Evolutionary conservation across 78 protist genomes (phyloP).

Genomic region (Dictyostelium intermedium): DNA sequence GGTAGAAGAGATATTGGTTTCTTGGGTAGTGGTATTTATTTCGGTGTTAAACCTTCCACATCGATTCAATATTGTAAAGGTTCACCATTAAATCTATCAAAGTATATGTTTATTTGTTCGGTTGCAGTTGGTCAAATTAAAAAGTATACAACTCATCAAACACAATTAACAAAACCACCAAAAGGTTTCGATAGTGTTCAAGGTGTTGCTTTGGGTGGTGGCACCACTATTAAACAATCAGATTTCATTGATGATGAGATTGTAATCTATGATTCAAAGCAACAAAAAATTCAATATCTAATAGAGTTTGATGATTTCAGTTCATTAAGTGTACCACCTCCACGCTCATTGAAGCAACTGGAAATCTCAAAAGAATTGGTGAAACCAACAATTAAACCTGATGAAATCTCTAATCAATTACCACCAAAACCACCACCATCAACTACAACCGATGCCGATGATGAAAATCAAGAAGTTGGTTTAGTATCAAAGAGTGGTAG

Average conservation of each 20-base stretch:
- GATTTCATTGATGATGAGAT: conserved; percentile 54
- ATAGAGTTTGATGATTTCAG: conserved; percentile 13
- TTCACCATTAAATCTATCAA: not conserved
- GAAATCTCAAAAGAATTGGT: not conserved
- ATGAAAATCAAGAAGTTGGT: not conserved
- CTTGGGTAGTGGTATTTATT: conserved; percentile 76
- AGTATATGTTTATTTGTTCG: conserved; percentile 54
- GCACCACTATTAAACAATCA: not conserved
- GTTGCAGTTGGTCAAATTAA: conserved; percentile 59
- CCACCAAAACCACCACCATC: not conserved
- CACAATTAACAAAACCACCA: conserved; percentile 40
- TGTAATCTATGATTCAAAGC: conserved; percentile 53
- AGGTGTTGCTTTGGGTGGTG: conserved; percentile 36
- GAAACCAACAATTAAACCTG: not conserved
- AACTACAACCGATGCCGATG: not conserved
- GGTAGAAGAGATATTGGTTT: conserved; percentile 60
- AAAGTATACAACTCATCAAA: conserved; percentile 65
- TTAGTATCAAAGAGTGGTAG: conserved; percentile 3
- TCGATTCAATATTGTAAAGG: conserved; percentile 37
- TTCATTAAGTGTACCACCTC: not conserved
- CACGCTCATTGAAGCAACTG: not conserved
- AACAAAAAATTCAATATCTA: conserved; percentile 44
- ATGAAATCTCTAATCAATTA: not conserved
- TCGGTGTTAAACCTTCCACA: conserved; percentile 51
- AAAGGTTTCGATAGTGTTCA: conserved; percentile 63